Evolutionary conservation across 148 eudicot genomes (phyloP).

Genomic region (Heliamphora exappendiculata): DNA sequence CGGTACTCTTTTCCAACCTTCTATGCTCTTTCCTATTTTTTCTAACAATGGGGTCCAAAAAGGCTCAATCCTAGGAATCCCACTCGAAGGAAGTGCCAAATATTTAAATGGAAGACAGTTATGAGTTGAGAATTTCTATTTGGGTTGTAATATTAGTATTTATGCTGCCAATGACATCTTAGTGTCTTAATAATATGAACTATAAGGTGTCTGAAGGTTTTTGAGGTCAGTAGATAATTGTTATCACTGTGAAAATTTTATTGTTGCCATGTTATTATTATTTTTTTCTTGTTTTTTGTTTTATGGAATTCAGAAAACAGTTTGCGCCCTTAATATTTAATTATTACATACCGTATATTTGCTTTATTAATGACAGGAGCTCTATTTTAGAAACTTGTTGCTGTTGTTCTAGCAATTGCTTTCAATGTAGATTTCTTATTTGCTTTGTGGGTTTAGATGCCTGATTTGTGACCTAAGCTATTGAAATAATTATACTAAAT

Average conservation of each 20-base stretch:
- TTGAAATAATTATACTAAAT: background rate
- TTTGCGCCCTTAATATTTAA: background rate
- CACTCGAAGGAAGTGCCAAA: no score
- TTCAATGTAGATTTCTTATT: background rate
- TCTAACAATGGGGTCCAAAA: no score
- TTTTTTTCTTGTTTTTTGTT: background rate
- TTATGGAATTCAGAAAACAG: background rate
- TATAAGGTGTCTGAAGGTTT: background rate
- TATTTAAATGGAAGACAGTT: no score
- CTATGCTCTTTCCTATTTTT: no score
- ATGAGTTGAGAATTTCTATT: background rate
- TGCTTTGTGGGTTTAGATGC: background rate
- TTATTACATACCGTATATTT: background rate
- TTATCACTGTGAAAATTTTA: background rate
- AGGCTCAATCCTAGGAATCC: no score
- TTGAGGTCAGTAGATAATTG: background rate
- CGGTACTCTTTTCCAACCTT: no score
- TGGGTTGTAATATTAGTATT: background rate
- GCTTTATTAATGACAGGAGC: background rate
- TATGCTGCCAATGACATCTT: background rate
- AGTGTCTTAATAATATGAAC: background rate
- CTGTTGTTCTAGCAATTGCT: background rate
- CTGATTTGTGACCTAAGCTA: background rate
- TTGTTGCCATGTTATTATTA: background rate
- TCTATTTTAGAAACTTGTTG: background rate